These are phyloP conservation scores for Eutypella sp. DNA, from an alignment of 2,329 filamentous ascomycete genomes.

Conservation along the genomic window DNA sequence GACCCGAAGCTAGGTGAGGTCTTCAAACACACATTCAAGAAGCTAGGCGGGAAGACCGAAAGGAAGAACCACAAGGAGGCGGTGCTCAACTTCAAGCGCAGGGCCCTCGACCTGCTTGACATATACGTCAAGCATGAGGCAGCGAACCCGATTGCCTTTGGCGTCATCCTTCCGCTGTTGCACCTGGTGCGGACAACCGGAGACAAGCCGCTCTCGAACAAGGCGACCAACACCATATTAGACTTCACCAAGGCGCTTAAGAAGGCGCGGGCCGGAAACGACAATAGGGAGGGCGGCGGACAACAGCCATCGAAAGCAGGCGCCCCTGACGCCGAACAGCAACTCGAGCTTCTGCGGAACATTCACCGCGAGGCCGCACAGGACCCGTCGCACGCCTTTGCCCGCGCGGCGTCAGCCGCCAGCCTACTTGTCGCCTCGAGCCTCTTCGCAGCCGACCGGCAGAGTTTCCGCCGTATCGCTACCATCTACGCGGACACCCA, in stretches of 20 bases:
- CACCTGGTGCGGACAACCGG: slow-evolving; percentile 70
- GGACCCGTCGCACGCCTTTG: slow-evolving; percentile 64
- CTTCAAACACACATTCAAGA: slow-evolving; percentile 71
- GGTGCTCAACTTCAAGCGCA: slow-evolving; percentile 91
- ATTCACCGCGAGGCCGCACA: slow-evolving; percentile 65
- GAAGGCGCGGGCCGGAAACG: slow-evolving; percentile 44
- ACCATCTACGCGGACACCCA: slow-evolving; percentile 61
- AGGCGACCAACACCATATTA: slow-evolving; percentile 66
- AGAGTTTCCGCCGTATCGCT: slow-evolving; percentile 49
- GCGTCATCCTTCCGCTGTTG: slow-evolving; percentile 72
- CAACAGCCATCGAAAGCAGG: slow-evolving; percentile 35
- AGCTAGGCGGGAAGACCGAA: slow-evolving; percentile 70
- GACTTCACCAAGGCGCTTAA: slow-evolving; percentile 64
- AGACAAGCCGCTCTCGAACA: slow-evolving; percentile 69
- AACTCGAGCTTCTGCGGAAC: slow-evolving; percentile 55
- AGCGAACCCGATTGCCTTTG: slow-evolving; percentile 60
- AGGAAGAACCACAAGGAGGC: slow-evolving; percentile 83
- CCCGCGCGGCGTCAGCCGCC: slow-evolving; percentile 67
- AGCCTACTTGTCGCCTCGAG: slow-evolving; percentile 63
- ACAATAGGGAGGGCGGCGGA: slow-evolving; percentile 38
- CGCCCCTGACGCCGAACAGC: slow-evolving; percentile 34
- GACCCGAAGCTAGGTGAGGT: slow-evolving; percentile 80
- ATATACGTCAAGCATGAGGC: slow-evolving; percentile 80
- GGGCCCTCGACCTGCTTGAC: slow-evolving; percentile 80
- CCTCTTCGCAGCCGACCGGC: slow-evolving; percentile 51